Conservation (phyloP, 495 filamentous ascomycete genomes). For the Penicillium chermesinum region DNA sequence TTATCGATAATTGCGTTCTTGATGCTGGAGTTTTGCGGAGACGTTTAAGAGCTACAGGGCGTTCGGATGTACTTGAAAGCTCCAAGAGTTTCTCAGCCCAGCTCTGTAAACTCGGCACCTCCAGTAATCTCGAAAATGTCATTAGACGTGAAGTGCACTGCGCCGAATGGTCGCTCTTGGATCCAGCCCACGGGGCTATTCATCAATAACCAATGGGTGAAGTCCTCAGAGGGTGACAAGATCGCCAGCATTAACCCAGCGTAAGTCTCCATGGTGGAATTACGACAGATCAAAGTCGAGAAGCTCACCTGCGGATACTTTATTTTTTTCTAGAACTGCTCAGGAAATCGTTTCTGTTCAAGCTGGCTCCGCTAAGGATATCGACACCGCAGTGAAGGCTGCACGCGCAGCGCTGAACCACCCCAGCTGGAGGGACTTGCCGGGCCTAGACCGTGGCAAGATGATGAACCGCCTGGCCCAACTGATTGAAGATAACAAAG, state of each 20-base stretch:
- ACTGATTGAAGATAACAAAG: conserved; percentile 63
- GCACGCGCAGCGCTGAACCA: conserved; percentile 77
- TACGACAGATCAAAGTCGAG: neutral
- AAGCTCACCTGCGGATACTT: neutral
- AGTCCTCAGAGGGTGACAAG: conserved; percentile 63
- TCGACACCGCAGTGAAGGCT: conserved; percentile 76
- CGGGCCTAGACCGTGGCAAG: conserved; percentile 65
- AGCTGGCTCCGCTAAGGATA: conserved; percentile 72
- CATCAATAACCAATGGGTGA: conserved; percentile 91
- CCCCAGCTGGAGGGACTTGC: conserved; percentile 70
- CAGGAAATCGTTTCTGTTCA: conserved; percentile 76
- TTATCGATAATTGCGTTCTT: conserved; percentile 9
- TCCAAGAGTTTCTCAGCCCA: conserved; percentile 4
- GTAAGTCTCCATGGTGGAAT: conserved; percentile 38
- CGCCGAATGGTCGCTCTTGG: conserved; percentile 77
- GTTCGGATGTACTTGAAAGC: conserved; percentile 12
- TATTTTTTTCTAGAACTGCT: conserved; percentile 48
- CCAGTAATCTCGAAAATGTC: conserved; percentile 13
- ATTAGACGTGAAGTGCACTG: conserved; percentile 23
- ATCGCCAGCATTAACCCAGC: conserved; percentile 79
- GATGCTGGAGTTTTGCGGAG: conserved; percentile 7
- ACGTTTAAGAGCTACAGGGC: conserved; percentile 15
- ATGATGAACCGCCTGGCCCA: conserved; percentile 70
- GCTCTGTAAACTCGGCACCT: neutral
- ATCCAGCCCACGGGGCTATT: conserved; percentile 75